Base-by-base conservation (phyloP, 495 filamentous ascomycete species). In the Penicillium mononematosum region DNA sequence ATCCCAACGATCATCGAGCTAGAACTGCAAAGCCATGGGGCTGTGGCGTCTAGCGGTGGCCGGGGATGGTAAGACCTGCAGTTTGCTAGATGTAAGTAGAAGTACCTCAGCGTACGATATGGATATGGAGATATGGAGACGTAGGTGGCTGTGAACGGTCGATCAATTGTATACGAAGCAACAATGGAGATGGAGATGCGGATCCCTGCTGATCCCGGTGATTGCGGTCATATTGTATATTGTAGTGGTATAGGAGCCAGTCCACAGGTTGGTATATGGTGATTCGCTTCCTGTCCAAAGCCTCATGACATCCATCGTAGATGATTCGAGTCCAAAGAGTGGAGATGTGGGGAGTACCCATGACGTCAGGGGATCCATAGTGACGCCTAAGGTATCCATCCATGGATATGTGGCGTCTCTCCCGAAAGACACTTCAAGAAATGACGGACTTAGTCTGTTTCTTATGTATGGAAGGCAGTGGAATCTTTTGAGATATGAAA, bases 11-110 rank as follows among this genome's bases (percentile, higher is more conserved):
- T 32, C 27, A 47, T 31, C 14, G 14, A 50, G 25, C 3, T 17
- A 42, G 10, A 42, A 27, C 24, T 22, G 14, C 29, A 34, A 34
- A 1, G 38, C 32, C 53, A 46, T 65, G 59, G 56, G 56, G 53
- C 60, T 19, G 57, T 63, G 60, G 58, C 57, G 48, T 56, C 43
- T 22, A 17, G 45, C 39, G 44, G 45, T 50, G 32, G 22, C 49
- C 56, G 19, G 51, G 44, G 43, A 42, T 29, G 38, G 49, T 17
- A 51, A 25, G 43, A 45, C 31, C 27, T 45, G 25, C 50, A 14
- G 4, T 19, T 27, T 29, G 1, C 39, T 27, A 39, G 5, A 39
- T 9, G 16, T 11, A 17, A 11, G 4, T 44, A 31, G 34, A 39
- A 34, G 9, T 9, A n/a, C 22, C 12, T 48, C 16, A 8, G 17